Percentiles rank a stretch among this genome's conserved stretches.
Conservation (phyloP, 352 stramenopile genomes). For the Globisporangium abappressorium region DNA sequence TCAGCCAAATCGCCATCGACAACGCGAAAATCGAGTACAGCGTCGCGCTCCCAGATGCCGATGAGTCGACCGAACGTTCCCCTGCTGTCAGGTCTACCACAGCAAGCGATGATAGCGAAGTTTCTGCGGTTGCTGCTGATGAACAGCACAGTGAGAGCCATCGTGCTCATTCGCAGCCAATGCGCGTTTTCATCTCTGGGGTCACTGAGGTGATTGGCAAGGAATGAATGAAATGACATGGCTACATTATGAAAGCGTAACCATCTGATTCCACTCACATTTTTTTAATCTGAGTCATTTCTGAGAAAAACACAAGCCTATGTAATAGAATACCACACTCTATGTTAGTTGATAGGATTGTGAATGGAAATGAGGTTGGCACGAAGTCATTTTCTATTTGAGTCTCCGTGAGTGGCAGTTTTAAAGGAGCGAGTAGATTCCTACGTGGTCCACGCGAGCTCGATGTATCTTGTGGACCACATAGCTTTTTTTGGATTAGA, state of each 20-base stretch:
- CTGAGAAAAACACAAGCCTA: background rate
- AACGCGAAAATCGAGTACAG: slow-evolving; percentile 51
- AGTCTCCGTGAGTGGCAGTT: background rate
- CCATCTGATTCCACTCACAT: background rate
- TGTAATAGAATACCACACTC: background rate
- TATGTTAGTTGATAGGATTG: background rate
- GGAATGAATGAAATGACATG: background rate
- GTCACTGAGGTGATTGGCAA: background rate
- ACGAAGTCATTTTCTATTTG: background rate
- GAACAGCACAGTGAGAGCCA: background rate
- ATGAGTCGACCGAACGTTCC: background rate
- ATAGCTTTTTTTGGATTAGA: too few species aligned
- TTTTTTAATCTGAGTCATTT: background rate
- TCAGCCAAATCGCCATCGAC: slow-evolving; percentile 56
- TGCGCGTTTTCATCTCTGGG: slow-evolving; percentile 3
- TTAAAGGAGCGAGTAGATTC: too few species aligned
- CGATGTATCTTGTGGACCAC: too few species aligned
- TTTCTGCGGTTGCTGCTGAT: background rate
- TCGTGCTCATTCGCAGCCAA: background rate
- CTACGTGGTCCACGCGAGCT: too few species aligned
- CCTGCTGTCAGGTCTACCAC: background rate
- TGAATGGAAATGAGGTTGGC: background rate
- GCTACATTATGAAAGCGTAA: background rate
- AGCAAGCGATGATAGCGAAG: background rate
- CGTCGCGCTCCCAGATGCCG: slow-evolving; percentile 11